Conservation (phyloP, 2,329 filamentous ascomycete genomes). For the Ascochyta clinopodiicola region DNA sequence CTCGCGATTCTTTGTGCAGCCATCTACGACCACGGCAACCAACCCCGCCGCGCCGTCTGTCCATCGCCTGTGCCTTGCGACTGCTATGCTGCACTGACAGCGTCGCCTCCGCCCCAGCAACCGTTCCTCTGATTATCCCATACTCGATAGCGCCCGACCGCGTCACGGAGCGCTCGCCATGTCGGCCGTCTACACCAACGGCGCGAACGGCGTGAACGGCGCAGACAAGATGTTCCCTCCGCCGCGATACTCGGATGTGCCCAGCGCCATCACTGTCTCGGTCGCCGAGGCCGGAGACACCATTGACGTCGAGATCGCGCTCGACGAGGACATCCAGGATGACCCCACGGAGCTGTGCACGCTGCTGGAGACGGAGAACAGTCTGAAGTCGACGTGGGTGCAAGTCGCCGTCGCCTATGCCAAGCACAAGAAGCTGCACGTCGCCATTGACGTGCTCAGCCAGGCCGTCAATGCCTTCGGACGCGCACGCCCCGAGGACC, state of each 20-base stretch:
- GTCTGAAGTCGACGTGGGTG: conserved; percentile 94
- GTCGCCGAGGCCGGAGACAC: conserved; percentile 65
- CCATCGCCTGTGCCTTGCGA: conserved; percentile 19
- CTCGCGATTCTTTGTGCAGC: conserved; percentile 22
- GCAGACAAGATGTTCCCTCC: conserved; percentile 47
- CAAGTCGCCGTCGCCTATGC: conserved; percentile 96
- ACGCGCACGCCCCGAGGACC: conserved; percentile 76
- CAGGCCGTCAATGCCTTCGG: conserved; percentile 76
- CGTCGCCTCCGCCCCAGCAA: conserved; percentile 1
- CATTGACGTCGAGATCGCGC: conserved; percentile 88
- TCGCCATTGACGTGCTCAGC: conserved; percentile 73
- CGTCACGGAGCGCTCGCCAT: conserved; percentile 48
- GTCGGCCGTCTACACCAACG: conserved; percentile 56
- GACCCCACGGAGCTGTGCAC: conserved; percentile 95
- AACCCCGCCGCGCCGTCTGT: conserved; percentile 24
- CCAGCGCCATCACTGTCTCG: conserved; percentile 68
- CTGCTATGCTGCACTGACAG: conserved; percentile 34
- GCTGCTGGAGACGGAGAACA: conserved; percentile 91
- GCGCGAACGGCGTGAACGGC: conserved; percentile 61
- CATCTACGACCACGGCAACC: conserved; percentile 24
- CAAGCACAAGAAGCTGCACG: conserved; percentile 91
- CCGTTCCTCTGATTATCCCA: conserved; percentile 4
- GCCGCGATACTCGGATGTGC: conserved; percentile 67
- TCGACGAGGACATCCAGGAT: conserved; percentile 82
- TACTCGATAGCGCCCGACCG: conserved; percentile 17